Evolutionary conservation across 495 filamentous ascomycete species (phyloP).

Genomic region (Trichocladium uniseriatum): DNA sequence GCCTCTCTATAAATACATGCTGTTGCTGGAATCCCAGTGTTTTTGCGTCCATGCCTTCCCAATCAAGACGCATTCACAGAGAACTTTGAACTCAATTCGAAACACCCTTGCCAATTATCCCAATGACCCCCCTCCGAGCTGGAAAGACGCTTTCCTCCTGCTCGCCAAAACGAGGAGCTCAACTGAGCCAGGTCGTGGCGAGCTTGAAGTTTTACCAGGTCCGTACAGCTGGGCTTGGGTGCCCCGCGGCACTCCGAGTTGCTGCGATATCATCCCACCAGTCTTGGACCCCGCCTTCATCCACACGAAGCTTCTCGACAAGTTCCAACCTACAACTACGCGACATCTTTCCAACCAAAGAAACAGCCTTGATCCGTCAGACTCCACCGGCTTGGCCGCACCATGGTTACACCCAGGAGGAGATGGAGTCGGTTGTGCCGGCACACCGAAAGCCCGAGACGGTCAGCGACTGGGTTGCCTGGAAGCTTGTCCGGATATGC

Average conservation of each 20-base stretch:
- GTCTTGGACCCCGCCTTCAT: not conserved
- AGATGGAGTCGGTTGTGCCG: conserved; percentile 36
- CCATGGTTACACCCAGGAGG: conserved; percentile 47
- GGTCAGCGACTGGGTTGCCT: conserved; percentile 36
- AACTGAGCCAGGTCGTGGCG: conserved; percentile 22
- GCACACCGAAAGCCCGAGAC: conserved; percentile 31
- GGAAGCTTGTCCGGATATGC: conserved; percentile 33
- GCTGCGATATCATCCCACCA: conserved; percentile 5
- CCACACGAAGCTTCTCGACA: conserved; percentile 32
- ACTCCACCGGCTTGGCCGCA: conserved; percentile 59
- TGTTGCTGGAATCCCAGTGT: not conserved
- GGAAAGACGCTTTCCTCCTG: conserved; percentile 20
- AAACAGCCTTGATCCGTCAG: conserved; percentile 37
- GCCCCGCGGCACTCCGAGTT: conserved; percentile 20
- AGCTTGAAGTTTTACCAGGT: conserved; percentile 16
- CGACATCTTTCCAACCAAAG: conserved; percentile 41
- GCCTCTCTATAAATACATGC: not conserved
- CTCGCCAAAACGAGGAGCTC: conserved; percentile 28
- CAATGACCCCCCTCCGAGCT: conserved; percentile 23
- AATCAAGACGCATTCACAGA: too few relatives aligned
- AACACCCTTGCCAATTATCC: too few relatives aligned
- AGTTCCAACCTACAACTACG: conserved; percentile 24
- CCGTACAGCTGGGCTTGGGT: conserved; percentile 11
- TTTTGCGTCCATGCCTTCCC: too few relatives aligned
- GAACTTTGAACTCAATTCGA: too few relatives aligned